Conservation (phyloP, 1,139 yeast genomes). For the Candida dubliniensis region DNA sequence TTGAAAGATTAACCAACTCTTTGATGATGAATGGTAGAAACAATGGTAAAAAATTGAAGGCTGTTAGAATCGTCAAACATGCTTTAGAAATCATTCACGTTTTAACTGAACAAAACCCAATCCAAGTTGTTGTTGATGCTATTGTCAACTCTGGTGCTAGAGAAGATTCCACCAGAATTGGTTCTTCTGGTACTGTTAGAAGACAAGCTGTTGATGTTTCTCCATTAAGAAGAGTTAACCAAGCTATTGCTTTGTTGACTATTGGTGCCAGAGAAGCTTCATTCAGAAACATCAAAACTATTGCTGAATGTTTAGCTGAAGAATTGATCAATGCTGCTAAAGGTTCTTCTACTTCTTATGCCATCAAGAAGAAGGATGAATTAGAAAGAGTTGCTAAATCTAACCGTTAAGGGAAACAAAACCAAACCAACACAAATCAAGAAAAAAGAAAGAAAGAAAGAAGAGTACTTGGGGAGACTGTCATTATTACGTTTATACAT, state of each 20-base stretch:
- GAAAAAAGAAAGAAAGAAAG: constrained; percentile 1
- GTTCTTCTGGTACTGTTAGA: constrained; percentile 99
- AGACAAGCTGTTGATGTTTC: constrained; percentile 99
- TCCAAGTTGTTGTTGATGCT: constrained; percentile 99
- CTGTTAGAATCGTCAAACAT: constrained; percentile 99
- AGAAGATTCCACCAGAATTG: constrained; percentile 99
- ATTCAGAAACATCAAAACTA: constrained; percentile 99
- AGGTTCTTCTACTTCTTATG: constrained; percentile 99
- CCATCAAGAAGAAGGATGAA: constrained; percentile 99
- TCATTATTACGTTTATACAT: constrained; percentile 7
- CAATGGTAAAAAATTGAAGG: constrained; percentile 99
- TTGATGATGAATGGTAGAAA: constrained; percentile 99
- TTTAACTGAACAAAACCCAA: constrained; percentile 98
- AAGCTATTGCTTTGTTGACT: constrained; percentile 96
- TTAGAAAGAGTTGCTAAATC: constrained; percentile 99
- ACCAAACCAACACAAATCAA: constrained; percentile 1
- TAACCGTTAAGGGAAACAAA: constrained; percentile 80
- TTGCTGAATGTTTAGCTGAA: constrained; percentile 99
- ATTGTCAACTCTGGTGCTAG: constrained; percentile 99
- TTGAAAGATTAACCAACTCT: constrained; percentile 99
- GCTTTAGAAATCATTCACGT: constrained; percentile 97
- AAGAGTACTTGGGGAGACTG: constrained; percentile 4
- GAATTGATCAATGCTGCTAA: constrained; percentile 99
- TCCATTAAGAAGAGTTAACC: constrained; percentile 99
- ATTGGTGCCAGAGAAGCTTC: constrained; percentile 99